These are phyloP conservation scores for Macadamia tetraphylla DNA, from an alignment of 164 flowering plant species.

Conservation along the genomic window DNA sequence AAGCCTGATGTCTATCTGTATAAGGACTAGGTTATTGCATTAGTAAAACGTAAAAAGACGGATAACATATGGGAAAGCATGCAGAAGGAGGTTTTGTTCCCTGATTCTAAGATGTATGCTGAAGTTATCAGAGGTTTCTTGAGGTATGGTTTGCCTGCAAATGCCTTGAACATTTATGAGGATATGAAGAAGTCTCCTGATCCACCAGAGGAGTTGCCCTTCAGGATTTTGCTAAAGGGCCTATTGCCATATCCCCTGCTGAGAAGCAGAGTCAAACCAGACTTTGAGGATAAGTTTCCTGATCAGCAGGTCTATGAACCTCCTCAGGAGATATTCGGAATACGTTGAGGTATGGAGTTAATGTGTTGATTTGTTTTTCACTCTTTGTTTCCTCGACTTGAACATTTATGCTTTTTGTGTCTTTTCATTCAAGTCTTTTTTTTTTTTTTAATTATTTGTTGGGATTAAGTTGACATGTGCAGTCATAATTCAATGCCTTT, in stretches of 20 bases:
- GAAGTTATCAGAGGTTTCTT: conserved; percentile 83
- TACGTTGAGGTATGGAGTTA: conserved; percentile 41
- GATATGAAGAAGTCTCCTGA: conserved; percentile 93
- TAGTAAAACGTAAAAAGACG: conserved; percentile 64
- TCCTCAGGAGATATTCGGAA: conserved; percentile 86
- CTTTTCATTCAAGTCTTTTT: too few relatives aligned
- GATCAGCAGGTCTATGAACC: conserved; percentile 82
- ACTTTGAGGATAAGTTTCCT: conserved; percentile 87
- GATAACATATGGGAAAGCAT: conserved; percentile 84
- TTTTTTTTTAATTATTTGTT: too few relatives aligned
- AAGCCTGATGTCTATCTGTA: conserved; percentile 73
- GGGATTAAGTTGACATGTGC: too few relatives aligned
- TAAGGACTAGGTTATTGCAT: conserved; percentile 71
- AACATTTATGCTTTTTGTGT: too few relatives aligned
- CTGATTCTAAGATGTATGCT: conserved; percentile 84
- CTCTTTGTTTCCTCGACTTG: neutral
- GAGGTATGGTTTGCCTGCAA: conserved; percentile 78
- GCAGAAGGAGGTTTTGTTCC: conserved; percentile 66
- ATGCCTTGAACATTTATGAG: conserved; percentile 93
- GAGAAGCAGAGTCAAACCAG: conserved; percentile 84
- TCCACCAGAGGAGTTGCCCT: conserved; percentile 87
- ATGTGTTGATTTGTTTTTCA: neutral
- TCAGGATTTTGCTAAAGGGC: conserved; percentile 82
- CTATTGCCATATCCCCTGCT: conserved; percentile 87
- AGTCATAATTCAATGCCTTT: too few relatives aligned